Evolutionary conservation across 768 basidiomycete genomes (phyloP).

Genomic region (Naganishia friedmannii): DNA sequence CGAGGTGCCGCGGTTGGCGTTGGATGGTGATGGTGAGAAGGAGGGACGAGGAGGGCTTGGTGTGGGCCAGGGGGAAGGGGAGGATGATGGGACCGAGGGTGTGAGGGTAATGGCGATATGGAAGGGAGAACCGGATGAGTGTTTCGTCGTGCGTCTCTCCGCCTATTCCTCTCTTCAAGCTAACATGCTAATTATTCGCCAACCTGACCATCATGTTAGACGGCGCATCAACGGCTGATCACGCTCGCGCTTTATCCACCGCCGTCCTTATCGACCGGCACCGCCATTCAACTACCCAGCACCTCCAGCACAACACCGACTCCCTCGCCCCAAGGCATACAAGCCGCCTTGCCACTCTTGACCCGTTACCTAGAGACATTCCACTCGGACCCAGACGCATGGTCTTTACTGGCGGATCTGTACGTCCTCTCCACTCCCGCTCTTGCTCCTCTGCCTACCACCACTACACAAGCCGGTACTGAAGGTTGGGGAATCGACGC

Average conservation of each 20-base stretch:
- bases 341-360: constrained; percentile 38
- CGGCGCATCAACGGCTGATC: constrained; percentile 50
- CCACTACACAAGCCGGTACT: background rate
- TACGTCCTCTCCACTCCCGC: constrained; percentile 39
- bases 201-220: constrained; percentile 35
- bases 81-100: constrained; percentile 36
- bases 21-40: background rate
- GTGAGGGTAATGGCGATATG: constrained; percentile 43
- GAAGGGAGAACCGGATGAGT: constrained; percentile 26
- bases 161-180: background rate
- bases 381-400: constrained; percentile 51
- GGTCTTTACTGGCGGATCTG: constrained; percentile 50
- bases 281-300: background rate
- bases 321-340: background rate
- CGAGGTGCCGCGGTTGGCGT: background rate
- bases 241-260: constrained; percentile 37
- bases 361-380: constrained; percentile 51
- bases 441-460: background rate
- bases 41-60: too few species aligned
- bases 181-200: background rate
- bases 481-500: constrained; percentile 21
- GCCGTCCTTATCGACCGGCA: constrained; percentile 11
- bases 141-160: constrained; percentile 28
- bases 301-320: background rate
- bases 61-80: background rate